Evolutionary conservation across 805 yeast species (phyloP), one percentile per base, ranked within the genome.

Genomic region (Candida maesae): DNA sequence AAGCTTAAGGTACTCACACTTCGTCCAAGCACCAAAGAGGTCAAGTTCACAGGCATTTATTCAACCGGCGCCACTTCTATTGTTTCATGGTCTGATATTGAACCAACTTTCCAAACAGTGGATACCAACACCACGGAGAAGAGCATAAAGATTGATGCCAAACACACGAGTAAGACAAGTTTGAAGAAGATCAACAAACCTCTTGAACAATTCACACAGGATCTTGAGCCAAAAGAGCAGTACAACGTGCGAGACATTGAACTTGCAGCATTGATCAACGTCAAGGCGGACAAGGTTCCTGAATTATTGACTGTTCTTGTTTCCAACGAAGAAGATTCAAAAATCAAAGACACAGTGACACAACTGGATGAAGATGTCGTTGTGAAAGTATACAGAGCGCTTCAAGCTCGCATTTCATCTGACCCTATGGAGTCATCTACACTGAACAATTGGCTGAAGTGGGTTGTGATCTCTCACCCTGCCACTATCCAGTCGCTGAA

Each of bases 391-490:
- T 70, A 78, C 53, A 77, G 68, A 49, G 59, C 60, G 31, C 60
- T 76, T 20, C 71, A 76, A 4, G 66, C 66, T 28, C 63, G 68
- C 36, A 61, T 81, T 33, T 69, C 79, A 4, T 62, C 67, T 18
- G 55, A 65, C 15, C 74, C 76, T 17, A 58, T 65, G 21, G 65
- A 74, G 34, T 67, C 79, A 6, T 56, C 61, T 34, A 45, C 41
- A 52, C 62, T 64, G 42, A 64, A 70, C 34, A 53, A 65, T 10
- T 91, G 97, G 96, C 68, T 90, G 38, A 84, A 85, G 60, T 87
- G 93, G 88, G 52, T 86, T 14, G 65, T 90, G 44, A 70, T 89
- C 20, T 64, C 75, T 12, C 84, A 83, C 55, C 87, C 90, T 19
- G 76, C 41, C 9, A 15, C 39, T 1, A 35, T 55, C 13, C 39